phyloP scores from a whole-genome alignment of 2,329 filamentous ascomycete species.

The Leptosphaerulina australis region DNA sequence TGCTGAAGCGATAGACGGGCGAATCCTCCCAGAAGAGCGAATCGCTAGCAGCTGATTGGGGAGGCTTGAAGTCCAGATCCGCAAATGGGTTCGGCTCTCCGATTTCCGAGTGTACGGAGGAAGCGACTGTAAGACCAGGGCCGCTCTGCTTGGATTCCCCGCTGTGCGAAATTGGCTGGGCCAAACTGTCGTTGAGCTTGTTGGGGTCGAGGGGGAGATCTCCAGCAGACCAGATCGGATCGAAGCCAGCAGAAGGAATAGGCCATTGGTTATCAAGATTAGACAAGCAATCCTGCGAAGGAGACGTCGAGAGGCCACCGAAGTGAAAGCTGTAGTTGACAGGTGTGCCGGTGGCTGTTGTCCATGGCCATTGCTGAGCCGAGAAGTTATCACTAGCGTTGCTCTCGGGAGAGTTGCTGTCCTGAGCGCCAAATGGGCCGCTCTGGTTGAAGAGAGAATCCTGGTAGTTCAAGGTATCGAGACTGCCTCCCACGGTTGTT shows the following conservation, averaged over 20 bases:
- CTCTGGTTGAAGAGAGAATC: slow-evolving; percentile 40
- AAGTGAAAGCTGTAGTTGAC: slow-evolving; percentile 40
- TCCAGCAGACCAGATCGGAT: slow-evolving; percentile 48
- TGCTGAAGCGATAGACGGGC: slow-evolving; percentile 41
- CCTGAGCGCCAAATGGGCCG: slow-evolving; percentile 33
- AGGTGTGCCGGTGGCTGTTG: slow-evolving; percentile 31
- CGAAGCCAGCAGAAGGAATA: slow-evolving; percentile 45
- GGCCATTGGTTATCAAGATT: slow-evolving; percentile 44
- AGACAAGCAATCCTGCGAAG: slow-evolving; percentile 47
- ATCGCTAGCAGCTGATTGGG: slow-evolving; percentile 42
- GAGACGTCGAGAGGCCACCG: slow-evolving; percentile 48
- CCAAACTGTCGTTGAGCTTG: slow-evolving; percentile 43
- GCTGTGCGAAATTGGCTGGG: slow-evolving; percentile 50
- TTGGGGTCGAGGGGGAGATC: slow-evolving; percentile 50
- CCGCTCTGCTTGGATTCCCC: slow-evolving; percentile 50
- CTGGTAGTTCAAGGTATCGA: slow-evolving; percentile 38
- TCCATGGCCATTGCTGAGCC: slow-evolving; percentile 45
- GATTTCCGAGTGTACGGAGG: slow-evolving; percentile 50
- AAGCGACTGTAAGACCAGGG: slow-evolving; percentile 49
- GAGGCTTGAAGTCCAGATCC: slow-evolving; percentile 43
- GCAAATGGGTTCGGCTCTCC: slow-evolving; percentile 44
- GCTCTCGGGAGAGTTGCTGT: slow-evolving; percentile 42
- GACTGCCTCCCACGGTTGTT: slow-evolving; percentile 35
- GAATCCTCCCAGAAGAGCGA: slow-evolving; percentile 48
- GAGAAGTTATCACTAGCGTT: slow-evolving; percentile 41